Percentiles rank a stretch among this genome's conserved stretches.
phyloP scores from a whole-genome alignment of 1,284 basidiomycete species.

The Heterobasidion annosum region DNA sequence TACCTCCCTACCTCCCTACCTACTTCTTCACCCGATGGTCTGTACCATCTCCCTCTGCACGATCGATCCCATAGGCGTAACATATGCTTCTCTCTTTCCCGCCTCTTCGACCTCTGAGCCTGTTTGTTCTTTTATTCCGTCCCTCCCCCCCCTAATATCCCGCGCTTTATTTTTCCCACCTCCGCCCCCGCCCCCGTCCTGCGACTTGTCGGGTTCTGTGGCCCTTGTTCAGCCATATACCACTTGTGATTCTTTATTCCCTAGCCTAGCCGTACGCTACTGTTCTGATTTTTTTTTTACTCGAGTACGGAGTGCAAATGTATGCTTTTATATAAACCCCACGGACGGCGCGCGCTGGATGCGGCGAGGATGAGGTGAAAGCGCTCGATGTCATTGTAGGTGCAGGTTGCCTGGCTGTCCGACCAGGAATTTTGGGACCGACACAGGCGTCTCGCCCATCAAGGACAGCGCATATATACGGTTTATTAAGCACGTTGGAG shows the following conservation, averaged over 20 bases:
- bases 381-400: no score
- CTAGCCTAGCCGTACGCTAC: slow-evolving; percentile 5
- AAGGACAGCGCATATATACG: no score
- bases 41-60: no score
- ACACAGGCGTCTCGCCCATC: no score
- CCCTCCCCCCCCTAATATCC: background rate
- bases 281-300: slow-evolving; percentile 2
- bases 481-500: no score
- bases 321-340: background rate
- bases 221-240: background rate
- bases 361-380: no score
- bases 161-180: background rate
- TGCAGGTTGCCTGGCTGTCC: no score
- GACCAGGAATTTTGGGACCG: no score
- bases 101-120: background rate
- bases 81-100: background rate
- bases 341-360: no score
- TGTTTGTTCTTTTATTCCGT: background rate
- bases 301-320: slow-evolving; percentile 5
- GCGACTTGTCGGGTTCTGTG: background rate
- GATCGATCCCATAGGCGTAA: no score
- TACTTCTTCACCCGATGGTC: background rate
- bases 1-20: no score
- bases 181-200: background rate
- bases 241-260: slow-evolving; percentile 1